Percentiles rank a stretch among this genome's conserved stretches.
These are phyloP conservation scores for Aspergillus cristatus DNA, from an alignment of 495 filamentous ascomycete species.

Conservation along the genomic window DNA sequence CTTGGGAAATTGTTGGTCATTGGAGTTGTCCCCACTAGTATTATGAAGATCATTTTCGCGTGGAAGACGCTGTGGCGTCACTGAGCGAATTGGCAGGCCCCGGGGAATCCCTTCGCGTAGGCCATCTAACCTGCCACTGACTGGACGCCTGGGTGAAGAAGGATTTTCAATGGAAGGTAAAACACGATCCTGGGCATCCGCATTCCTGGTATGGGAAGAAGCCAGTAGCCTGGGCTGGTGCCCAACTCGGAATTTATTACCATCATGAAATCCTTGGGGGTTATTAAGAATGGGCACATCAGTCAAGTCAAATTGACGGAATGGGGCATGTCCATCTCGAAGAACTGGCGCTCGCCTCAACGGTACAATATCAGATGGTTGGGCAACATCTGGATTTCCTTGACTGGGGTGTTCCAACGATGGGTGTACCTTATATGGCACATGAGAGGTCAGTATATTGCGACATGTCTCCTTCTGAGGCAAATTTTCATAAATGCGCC, in stretches of 20 bases:
- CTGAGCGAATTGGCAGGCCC: conserved; percentile 21
- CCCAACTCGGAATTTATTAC: conserved; percentile 10
- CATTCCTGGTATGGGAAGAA: conserved; percentile 10
- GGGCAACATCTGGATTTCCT: conserved; percentile 8
- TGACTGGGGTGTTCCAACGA: conserved; percentile 11
- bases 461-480: conserved; percentile 3
- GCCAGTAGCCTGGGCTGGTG: conserved; percentile 9
- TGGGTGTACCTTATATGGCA: conserved; percentile 17
- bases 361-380: conserved; percentile 10
- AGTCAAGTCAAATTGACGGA: conserved; percentile 9
- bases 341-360: conserved; percentile 9
- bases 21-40: conserved; percentile 7
- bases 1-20: conserved; percentile 21
- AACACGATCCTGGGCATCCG: conserved; percentile 21
- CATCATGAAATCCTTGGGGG: conserved; percentile 17
- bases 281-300: conserved; percentile 29
- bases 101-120: conserved; percentile 26
- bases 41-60: conserved; percentile 11
- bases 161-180: conserved; percentile 35
- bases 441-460: conserved; percentile 21
- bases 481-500: no score
- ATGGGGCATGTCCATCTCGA: conserved; percentile 12
- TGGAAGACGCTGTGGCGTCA: conserved; percentile 19
- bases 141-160: conserved; percentile 15
- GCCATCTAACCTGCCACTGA: conserved; percentile 20